Base-by-base conservation (phyloP, 129 eudicot species). In the Sambucus nigra region DNA sequence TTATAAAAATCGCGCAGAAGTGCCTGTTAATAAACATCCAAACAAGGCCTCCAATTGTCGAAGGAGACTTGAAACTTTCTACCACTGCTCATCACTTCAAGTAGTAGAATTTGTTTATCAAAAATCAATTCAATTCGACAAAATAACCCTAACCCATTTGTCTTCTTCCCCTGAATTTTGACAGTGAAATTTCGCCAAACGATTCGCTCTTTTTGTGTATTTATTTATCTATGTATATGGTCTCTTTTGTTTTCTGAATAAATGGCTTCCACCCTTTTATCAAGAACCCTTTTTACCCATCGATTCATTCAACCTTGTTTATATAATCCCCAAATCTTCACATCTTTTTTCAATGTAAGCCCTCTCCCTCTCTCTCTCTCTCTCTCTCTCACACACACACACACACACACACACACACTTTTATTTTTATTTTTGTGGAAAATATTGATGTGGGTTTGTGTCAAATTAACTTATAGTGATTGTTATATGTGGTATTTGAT, bases 231-330 rank as follows among this genome's bases (percentile, higher is more conserved):
- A n/a, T 15, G 42, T 29, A 29, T 3, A 35, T 35, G 42, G 5
- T 35, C 12, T 35, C 42, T 35, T 8, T 35, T 15, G 8, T 35
- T 15, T 35, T 42, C 48, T 16, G 48, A 42, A 13, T 44, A 56
- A 63, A 78, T 78, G 85, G 80, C 85, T 27, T 73, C 85, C 9
- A 64, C 80, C 63, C 56, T 78, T 47, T 28, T 73, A 19, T 78
- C 80, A 35, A 73, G 77, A 78, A 70, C 68, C 47, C 47, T 73
- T 17, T 73, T 69, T 13, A 63, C 73, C 16, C 53, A 25, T 58
- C 77, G 77, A 63, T 35, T 73, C 46, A 57, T 65, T 61, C 61
- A 21, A 26, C 57, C 73, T 11, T 65, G 80, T 13, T 28, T 53
- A 18, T 27, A 48, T 38, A 70, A 46, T 2, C 69, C 69, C 18